A percentile compares a stretch with the other conserved stretches of the same genome.
phyloP scores from a whole-genome alignment of 1,284 basidiomycete genomes.

The Meripilus lineatus region DNA sequence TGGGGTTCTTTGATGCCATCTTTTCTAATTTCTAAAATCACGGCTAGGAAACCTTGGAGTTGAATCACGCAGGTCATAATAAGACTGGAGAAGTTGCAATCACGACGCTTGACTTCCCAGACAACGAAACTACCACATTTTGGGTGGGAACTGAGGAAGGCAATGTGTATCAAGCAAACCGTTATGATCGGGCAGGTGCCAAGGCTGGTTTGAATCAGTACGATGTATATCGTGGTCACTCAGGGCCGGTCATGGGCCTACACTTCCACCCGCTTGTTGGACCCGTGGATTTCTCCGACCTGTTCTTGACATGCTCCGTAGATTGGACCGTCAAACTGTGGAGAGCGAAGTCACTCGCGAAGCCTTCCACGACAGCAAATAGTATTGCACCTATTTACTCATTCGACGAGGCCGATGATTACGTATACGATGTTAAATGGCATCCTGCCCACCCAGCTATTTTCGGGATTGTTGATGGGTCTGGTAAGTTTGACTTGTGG shows the following conservation, averaged over 20 bases:
- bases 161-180: conserved; percentile 90
- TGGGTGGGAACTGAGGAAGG: conserved; percentile 98
- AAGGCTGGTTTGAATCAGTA: conserved; percentile 92
- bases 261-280: conserved; percentile 92
- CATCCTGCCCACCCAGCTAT: conserved; percentile 92
- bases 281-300: conserved; percentile 90
- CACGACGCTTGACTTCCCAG: conserved; percentile 88
- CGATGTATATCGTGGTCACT: conserved; percentile 90
- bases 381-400: conserved; percentile 75
- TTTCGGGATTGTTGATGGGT: conserved; percentile 92
- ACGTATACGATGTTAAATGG: conserved; percentile 99
- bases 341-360: conserved; percentile 71
- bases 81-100: conserved; percentile 96
- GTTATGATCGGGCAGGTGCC: conserved; percentile 93
- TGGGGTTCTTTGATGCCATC: conserved; percentile 5
- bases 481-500: conserved; percentile 94
- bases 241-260: conserved; percentile 90
- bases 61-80: conserved; percentile 82
- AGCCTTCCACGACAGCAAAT: conserved; percentile 52
- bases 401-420: conserved; percentile 96
- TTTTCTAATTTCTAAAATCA: conserved; percentile 1
- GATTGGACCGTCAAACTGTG: conserved; percentile 98
- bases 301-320: conserved; percentile 88
- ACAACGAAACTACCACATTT: conserved; percentile 93
- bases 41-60: conserved; percentile 81